Evolutionary conservation across 1,139 yeast genomes (phyloP), one percentile per base, ranked within the genome.

Genomic region (Dujonia santamariae): DNA sequence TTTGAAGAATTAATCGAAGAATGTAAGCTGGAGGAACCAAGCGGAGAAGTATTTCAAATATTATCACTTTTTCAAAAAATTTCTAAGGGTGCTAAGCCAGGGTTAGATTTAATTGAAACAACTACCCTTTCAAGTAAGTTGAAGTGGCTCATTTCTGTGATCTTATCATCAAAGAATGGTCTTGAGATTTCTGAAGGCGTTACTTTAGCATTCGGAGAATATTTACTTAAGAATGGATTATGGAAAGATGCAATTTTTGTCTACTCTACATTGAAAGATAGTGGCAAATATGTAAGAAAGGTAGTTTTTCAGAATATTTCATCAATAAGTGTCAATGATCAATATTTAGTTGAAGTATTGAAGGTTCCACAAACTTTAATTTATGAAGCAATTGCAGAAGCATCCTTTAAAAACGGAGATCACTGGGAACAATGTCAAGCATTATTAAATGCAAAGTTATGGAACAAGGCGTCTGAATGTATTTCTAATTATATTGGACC

Each of bases 401-500:
- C 64, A 30, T 61, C 70, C 32, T 61, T 63, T 8, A 37, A 43
- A 33, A 37, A 45, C n/a, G 73, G 72, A 2, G 74, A 83, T 35
- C 70, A 63, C 44, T 66, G 80, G 62, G 65, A 70, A 7, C 90
- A 87, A 43, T 77, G 81, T 2, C 64, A 70, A 32, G 75, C 81
- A 16, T 70, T 84, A 32, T 56, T 86, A 3, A 67, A 64, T n/a
- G 95, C 95, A 0, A 63, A 62, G 12, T 54, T 72, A 32, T 76
- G 77, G 67, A 65, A 61, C 1, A 78, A 75, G 30, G 96, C 96
- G 0, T 95, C 85, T 47, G 55, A 59, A 1, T 63, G 77, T 0
- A 62, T 85, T 4, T 50, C 78, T 3, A 50, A 61, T 3, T 55
- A 67, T 12, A 81, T 88, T 26, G 97, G 92, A 0, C 97, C 97